Conservation (phyloP, 345 rosid species). For the Clarkia xantiana region DNA sequence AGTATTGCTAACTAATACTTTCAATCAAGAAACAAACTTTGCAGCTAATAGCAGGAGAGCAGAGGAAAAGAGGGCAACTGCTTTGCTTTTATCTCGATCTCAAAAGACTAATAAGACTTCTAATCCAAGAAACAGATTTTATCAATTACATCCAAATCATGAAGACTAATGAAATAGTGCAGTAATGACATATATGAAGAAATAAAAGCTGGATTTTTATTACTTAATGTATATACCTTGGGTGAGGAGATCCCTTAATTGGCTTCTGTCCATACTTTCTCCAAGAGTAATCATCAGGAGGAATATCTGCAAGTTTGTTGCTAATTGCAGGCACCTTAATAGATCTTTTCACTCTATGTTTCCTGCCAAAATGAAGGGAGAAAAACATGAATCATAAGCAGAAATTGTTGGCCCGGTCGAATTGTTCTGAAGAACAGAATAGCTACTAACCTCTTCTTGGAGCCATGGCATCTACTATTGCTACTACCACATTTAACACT, state of each 20-base stretch:
- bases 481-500: constrained; percentile 47
- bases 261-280: constrained; percentile 82
- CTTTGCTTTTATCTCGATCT: too few relatives aligned
- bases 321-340: constrained; percentile 77
- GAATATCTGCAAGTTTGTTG: constrained; percentile 73
- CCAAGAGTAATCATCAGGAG: constrained; percentile 77
- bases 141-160: too few relatives aligned
- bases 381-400: constrained; percentile 4
- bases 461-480: constrained; percentile 57
- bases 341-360: constrained; percentile 58
- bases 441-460: constrained; percentile 51
- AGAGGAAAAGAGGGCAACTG: too few relatives aligned
- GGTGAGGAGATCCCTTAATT: constrained; percentile 78
- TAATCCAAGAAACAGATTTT: too few relatives aligned
- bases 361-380: constrained; percentile 26
- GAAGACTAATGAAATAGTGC: neutral
- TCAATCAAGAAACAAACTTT: too few relatives aligned
- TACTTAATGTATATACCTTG: constrained; percentile 28
- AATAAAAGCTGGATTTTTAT: neutral
- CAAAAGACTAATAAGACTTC: too few relatives aligned
- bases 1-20: too few relatives aligned
- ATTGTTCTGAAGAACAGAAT: neutral
- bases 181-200: neutral
- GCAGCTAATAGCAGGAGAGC: too few relatives aligned
- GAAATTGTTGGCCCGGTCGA: neutral